Conservation (phyloP, 164 flowering plant species). For the Kalanchoe fedtschenkoi region DNA sequence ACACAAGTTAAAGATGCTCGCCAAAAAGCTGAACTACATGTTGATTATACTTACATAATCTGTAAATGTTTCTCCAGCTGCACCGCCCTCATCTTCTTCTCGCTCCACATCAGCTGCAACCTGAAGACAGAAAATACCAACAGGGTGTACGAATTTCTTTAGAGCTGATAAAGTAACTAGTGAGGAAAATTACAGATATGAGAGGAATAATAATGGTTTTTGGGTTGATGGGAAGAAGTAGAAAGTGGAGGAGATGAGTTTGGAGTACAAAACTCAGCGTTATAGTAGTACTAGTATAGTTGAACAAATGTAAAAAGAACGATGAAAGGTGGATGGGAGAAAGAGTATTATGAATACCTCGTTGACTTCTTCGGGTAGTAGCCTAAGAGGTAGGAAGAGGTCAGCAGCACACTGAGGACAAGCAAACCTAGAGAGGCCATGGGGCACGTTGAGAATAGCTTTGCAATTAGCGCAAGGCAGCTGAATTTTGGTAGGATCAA, state of each 20-base stretch:
- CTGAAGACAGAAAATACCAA: slow-evolving; percentile 19
- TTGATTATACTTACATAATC: slow-evolving; percentile 57
- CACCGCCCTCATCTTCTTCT: slow-evolving; percentile 93
- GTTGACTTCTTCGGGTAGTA: slow-evolving; percentile 60
- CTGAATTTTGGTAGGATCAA: slow-evolving; percentile 96
- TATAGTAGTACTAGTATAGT: too few species aligned
- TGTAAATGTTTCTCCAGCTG: slow-evolving; percentile 84
- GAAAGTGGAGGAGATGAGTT: too few species aligned
- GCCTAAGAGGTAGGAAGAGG: slow-evolving; percentile 25
- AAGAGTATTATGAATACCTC: slow-evolving; percentile 35
- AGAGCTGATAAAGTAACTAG: neutral
- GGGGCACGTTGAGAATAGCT: slow-evolving; percentile 90
- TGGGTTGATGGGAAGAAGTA: too few species aligned
- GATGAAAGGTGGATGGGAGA: too few species aligned
- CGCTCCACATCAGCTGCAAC: slow-evolving; percentile 89
- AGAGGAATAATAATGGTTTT: too few species aligned
- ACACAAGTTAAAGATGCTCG: too few species aligned
- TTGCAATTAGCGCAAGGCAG: slow-evolving; percentile 82
- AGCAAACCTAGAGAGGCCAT: slow-evolving; percentile 63
- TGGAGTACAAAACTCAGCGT: too few species aligned
- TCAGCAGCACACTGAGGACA: slow-evolving; percentile 82
- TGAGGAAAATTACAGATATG: too few species aligned
- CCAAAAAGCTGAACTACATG: too few species aligned
- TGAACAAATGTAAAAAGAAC: too few species aligned
- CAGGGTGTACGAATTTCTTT: neutral